Conservation (phyloP, 2,329 filamentous ascomycete genomes). For the Grosmannia serpens region DNA sequence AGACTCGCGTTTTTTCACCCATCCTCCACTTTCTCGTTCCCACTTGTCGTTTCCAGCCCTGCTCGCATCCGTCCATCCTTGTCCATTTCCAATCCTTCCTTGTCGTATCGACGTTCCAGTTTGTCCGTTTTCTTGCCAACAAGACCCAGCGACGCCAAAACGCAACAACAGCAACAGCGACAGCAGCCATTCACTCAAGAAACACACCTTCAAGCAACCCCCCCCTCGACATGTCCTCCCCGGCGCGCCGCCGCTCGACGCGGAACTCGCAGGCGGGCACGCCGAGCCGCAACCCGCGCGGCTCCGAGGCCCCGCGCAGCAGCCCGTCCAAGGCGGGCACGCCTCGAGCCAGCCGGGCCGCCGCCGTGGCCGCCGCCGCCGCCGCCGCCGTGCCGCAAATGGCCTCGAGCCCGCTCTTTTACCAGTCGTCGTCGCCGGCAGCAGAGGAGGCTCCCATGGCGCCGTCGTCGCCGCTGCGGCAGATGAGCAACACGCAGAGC, state of each 20-base stretch:
- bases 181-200: neutral
- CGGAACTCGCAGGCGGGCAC: conserved; percentile 38
- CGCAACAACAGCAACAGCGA: neutral
- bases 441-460: conserved; percentile 2
- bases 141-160: too few species aligned
- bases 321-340: conserved; percentile 27
- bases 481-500: conserved; percentile 46
- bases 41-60: neutral
- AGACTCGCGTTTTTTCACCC: conserved; percentile 10
- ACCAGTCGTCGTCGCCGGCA: conserved; percentile 37
- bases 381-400: conserved; percentile 30
- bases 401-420: conserved; percentile 74
- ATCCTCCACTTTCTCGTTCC: neutral
- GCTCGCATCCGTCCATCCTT: neutral
- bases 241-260: conserved; percentile 35
- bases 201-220: neutral
- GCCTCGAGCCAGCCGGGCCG: neutral
- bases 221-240: conserved; percentile 46
- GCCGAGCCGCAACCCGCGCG: conserved; percentile 16
- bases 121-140: too few species aligned
- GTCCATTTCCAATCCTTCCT: neutral
- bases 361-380: neutral
- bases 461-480: conserved; percentile 41
- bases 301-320: conserved; percentile 16
- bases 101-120: neutral